Evolutionary conservation across 768 basidiomycete species (phyloP).

Genomic region (Pilatotrama ljubarskyi): DNA sequence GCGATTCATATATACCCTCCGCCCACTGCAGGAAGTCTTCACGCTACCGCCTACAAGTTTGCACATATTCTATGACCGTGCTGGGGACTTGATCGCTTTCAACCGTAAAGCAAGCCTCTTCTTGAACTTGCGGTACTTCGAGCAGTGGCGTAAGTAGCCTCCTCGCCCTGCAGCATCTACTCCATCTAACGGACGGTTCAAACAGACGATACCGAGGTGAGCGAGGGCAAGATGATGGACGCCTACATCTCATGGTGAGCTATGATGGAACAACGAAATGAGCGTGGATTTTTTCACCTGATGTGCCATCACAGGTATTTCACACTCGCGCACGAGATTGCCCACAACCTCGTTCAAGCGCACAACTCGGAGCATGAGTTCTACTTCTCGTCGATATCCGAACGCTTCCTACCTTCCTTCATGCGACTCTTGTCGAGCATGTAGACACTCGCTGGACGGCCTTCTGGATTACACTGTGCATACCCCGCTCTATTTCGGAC

Average conservation of each 20-base stretch:
- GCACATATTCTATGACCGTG: conserved; percentile 84
- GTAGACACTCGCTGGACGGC: conserved; percentile 5
- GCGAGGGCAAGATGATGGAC: conserved; percentile 47
- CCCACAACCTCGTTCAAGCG: conserved; percentile 83
- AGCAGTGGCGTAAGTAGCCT: conserved; percentile 78
- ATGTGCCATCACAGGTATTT: conserved; percentile 63
- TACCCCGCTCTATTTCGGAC: not conserved
- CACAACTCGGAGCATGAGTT: conserved; percentile 95
- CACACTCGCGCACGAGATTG: conserved; percentile 89
- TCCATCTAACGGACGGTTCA: too few relatives aligned
- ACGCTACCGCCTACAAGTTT: conserved; percentile 69
- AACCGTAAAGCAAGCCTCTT: conserved; percentile 88
- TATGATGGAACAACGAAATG: not conserved
- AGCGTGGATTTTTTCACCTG: not conserved
- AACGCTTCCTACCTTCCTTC: conserved; percentile 48
- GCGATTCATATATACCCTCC: conserved; percentile 73
- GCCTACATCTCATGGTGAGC: conserved; percentile 82
- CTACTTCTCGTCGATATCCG: conserved; percentile 89
- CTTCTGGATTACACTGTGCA: not conserved
- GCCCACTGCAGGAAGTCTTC: conserved; percentile 69
- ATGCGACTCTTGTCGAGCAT: conserved; percentile 8
- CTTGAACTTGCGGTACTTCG: conserved; percentile 82
- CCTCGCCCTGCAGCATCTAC: not conserved
- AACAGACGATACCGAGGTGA: conserved; percentile 73
- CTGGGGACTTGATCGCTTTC: conserved; percentile 88